A percentile compares a stretch with the other conserved stretches of the same genome.
These are phyloP conservation scores for Podospora comata DNA, from an alignment of 495 filamentous ascomycete genomes.

Conservation along the genomic window DNA sequence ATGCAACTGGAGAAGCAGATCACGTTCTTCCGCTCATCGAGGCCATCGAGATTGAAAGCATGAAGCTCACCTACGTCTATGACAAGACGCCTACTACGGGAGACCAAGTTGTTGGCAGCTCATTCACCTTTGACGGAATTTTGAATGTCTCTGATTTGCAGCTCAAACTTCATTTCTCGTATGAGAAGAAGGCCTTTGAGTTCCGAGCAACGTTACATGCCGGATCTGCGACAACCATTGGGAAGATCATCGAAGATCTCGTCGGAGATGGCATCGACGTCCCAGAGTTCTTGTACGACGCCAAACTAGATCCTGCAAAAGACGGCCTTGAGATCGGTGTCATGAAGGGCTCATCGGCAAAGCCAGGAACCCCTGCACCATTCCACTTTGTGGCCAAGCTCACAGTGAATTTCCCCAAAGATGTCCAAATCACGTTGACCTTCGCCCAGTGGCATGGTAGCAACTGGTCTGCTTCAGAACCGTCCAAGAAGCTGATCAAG, in stretches of 20 bases:
- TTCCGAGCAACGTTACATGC: background rate
- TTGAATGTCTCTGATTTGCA: background rate
- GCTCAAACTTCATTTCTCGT: background rate
- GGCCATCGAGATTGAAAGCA: background rate
- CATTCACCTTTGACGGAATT: background rate
- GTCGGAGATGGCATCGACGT: background rate
- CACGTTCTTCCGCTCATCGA: background rate
- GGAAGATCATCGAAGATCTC: background rate
- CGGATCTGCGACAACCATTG: background rate
- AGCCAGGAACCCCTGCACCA: background rate
- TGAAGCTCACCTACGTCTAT: background rate
- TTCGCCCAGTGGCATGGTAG: slow-evolving; percentile 20
- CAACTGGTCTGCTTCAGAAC: slow-evolving; percentile 5
- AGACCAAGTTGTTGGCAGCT: background rate
- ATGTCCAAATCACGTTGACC: background rate
- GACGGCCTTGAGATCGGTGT: background rate
- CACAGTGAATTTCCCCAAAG: slow-evolving; percentile 9
- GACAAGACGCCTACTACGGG: background rate
- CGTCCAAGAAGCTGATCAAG: slow-evolving; percentile 20
- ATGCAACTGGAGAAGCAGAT: background rate
- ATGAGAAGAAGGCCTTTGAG: background rate
- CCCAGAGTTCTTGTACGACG: background rate
- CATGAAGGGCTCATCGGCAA: background rate
- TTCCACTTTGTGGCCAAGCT: slow-evolving; percentile 17
- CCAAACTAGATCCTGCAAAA: background rate